phyloP scores from a whole-genome alignment of 2,329 filamentous ascomycete genomes.

The Rhinocladiella similis region DNA sequence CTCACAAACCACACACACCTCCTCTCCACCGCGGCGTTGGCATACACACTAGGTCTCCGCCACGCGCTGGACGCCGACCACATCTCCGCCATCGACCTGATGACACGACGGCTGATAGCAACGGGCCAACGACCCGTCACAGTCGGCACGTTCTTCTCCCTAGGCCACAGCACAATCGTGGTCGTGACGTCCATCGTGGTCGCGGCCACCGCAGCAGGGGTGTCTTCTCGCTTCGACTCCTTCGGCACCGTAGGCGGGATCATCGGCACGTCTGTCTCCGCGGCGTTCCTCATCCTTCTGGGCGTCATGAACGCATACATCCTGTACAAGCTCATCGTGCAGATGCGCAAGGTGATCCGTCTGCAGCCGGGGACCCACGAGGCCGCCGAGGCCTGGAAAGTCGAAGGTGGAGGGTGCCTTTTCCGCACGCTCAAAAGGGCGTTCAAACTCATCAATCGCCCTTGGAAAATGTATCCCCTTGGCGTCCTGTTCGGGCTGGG shows the following conservation, averaged over 20 bases:
- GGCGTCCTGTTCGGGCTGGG: slow-evolving; percentile 88
- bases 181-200: slow-evolving; percentile 88
- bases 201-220: slow-evolving; percentile 81
- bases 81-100: slow-evolving; percentile 87
- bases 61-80: slow-evolving; percentile 99
- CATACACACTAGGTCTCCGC: slow-evolving; percentile 84
- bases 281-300: slow-evolving; percentile 77
- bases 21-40: slow-evolving; percentile 76
- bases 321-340: slow-evolving; percentile 70
- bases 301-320: slow-evolving; percentile 86
- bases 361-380: slow-evolving; percentile 43
- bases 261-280: slow-evolving; percentile 83
- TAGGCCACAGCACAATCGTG: slow-evolving; percentile 92
- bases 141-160: slow-evolving; percentile 90
- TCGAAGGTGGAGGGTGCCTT: slow-evolving; percentile 77
- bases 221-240: slow-evolving; percentile 75
- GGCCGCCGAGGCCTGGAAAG: slow-evolving; percentile 58
- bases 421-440: slow-evolving; percentile 69
- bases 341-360: slow-evolving; percentile 63
- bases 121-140: slow-evolving; percentile 83
- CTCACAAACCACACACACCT: slow-evolving; percentile 43
- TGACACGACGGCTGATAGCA: slow-evolving; percentile 86
- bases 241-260: slow-evolving; percentile 83
- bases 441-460: slow-evolving; percentile 68
- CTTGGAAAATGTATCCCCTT: slow-evolving; percentile 94